Percentiles rank a stretch among this genome's conserved stretches.
These are phyloP conservation scores for Parathielavia appendiculata DNA, from an alignment of 495 filamentous ascomycete species.

Conservation along the genomic window DNA sequence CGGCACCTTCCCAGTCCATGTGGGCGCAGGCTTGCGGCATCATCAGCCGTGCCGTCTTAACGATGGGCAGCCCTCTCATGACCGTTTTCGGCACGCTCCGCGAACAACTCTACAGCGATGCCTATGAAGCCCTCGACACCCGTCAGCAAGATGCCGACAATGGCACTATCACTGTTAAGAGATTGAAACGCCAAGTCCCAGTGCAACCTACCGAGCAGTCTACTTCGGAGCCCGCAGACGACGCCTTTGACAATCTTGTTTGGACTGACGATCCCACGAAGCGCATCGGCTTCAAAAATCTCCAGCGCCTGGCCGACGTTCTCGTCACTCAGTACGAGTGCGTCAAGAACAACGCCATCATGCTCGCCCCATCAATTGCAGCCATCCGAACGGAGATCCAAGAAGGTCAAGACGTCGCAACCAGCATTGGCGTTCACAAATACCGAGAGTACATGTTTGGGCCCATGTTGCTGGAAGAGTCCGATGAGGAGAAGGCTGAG, in stretches of 20 bases:
- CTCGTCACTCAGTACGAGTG: constrained; percentile 6
- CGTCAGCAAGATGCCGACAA: constrained; percentile 8
- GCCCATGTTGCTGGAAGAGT: background rate
- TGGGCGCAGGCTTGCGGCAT: constrained; percentile 11
- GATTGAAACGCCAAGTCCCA: constrained; percentile 25
- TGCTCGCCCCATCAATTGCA: constrained; percentile 10
- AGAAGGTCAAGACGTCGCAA: constrained; percentile 6
- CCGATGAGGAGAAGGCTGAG: background rate
- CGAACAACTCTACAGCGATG: background rate
- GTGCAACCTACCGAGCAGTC: background rate
- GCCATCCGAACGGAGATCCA: constrained; percentile 9
- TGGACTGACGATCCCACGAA: constrained; percentile 19
- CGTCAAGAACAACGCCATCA: constrained; percentile 7
- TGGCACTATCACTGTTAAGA: constrained; percentile 24
- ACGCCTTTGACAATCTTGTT: constrained; percentile 9
- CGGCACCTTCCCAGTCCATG: constrained; percentile 12
- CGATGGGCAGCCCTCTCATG: constrained; percentile 20
- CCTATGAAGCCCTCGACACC: constrained; percentile 22
- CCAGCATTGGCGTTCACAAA: constrained; percentile 23
- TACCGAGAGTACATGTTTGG: constrained; percentile 11
- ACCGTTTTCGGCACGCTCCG: constrained; percentile 15
- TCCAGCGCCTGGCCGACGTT: background rate
- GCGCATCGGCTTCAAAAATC: constrained; percentile 17
- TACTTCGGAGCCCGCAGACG: background rate
- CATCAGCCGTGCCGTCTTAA: constrained; percentile 10